A percentile compares a stretch with the other conserved stretches of the same genome.
Conservation (phyloP, 1,139 yeast genomes). For the Blastobotrys malaysiensis region DNA sequence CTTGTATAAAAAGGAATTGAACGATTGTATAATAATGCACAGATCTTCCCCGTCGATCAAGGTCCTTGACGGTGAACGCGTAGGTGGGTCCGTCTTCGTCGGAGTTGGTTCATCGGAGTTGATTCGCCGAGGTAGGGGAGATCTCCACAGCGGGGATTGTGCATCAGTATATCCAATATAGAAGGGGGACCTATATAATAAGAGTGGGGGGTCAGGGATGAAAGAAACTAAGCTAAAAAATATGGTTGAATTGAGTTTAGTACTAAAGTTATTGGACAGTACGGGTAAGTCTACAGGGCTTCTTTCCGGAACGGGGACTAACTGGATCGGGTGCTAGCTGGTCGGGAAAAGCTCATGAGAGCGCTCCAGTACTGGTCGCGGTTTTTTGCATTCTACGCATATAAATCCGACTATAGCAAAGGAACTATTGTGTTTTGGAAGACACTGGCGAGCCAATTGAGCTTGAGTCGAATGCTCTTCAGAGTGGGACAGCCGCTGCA, state of each 20-base stretch:
- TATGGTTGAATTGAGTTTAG: slow-evolving; percentile 13
- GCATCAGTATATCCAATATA: too few species aligned
- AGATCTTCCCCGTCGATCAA: not conserved
- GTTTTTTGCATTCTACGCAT: slow-evolving; percentile 59
- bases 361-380: slow-evolving; percentile 77
- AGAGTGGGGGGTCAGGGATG: too few species aligned
- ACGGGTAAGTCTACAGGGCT: slow-evolving; percentile 17
- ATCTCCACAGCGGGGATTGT: slow-evolving; percentile 1
- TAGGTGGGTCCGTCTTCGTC: not conserved
- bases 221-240: slow-evolving; percentile 3
- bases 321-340: slow-evolving; percentile 33
- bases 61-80: not conserved
- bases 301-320: slow-evolving; percentile 1
- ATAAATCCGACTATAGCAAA: slow-evolving; percentile 53
- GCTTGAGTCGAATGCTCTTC: slow-evolving; percentile 75
- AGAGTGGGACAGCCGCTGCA: slow-evolving; percentile 79
- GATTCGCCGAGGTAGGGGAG: not conserved
- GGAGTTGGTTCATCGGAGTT: not conserved
- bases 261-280: slow-evolving; percentile 40
- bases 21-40: not conserved
- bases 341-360: slow-evolving; percentile 76
- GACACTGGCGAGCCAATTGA: slow-evolving; percentile 52
- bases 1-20: not conserved
- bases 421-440: slow-evolving; percentile 48
- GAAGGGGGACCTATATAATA: too few species aligned